Evolutionary conservation across 2,329 filamentous ascomycete species (phyloP).

Genomic region (Fusarium mexicanum): DNA sequence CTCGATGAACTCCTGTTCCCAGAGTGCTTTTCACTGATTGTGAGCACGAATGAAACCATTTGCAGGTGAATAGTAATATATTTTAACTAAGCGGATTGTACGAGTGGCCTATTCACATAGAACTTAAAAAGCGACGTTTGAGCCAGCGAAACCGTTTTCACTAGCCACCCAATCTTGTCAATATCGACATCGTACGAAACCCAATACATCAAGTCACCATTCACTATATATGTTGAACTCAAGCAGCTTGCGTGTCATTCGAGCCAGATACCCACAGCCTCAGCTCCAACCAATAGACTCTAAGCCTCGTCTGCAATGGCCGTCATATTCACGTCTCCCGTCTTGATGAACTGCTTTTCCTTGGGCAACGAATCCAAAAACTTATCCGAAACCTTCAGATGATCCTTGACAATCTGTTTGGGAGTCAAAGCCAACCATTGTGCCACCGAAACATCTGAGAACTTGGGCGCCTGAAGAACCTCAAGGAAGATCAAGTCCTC

Average conservation of each 20-base stretch:
- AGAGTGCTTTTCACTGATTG: not conserved
- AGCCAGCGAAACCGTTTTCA: too few relatives aligned
- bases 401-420: constrained; percentile 9
- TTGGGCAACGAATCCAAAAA: constrained; percentile 13
- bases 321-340: constrained; percentile 1
- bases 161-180: not conserved
- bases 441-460: constrained; percentile 7
- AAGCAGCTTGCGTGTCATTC: too few relatives aligned
- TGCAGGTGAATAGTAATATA: not conserved
- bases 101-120: not conserved
- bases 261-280: too few relatives aligned
- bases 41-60: not conserved
- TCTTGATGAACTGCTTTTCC: constrained; percentile 12
- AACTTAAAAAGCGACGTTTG: not conserved
- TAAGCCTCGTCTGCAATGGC: not conserved
- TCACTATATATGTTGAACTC: too few relatives aligned
- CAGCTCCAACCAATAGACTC: not conserved
- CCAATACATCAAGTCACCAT: too few relatives aligned
- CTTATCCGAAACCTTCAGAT: constrained; percentile 8
- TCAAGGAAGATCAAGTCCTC: constrained; percentile 15
- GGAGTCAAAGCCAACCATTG: constrained; percentile 19
- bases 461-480: constrained; percentile 11
- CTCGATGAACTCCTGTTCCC: not conserved
- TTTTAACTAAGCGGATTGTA: too few relatives aligned
- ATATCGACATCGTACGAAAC: not conserved